phyloP scores from a whole-genome alignment of 805 yeast genomes.

The Scheffersomyces spartinae region DNA sequence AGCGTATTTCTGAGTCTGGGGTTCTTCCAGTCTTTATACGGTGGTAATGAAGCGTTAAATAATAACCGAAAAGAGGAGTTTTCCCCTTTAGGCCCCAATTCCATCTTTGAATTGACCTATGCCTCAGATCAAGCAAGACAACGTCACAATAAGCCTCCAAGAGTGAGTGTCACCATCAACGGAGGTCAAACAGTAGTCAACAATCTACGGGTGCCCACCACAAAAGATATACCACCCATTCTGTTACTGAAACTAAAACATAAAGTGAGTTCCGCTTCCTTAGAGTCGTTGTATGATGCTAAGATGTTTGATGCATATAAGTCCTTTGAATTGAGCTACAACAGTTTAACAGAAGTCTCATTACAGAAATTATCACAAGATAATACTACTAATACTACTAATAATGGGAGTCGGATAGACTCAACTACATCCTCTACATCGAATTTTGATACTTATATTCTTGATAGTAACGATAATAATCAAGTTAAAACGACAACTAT shows the following conservation, averaged over 20 bases:
- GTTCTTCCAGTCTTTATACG: too few relatives aligned
- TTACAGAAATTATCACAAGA: conserved; percentile 16
- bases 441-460: too few relatives aligned
- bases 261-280: conserved; percentile 12
- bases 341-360: conserved; percentile 24
- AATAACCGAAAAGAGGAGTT: too few relatives aligned
- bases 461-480: conserved; percentile 1
- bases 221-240: conserved; percentile 76
- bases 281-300: conserved; percentile 10
- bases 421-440: conserved; percentile 5
- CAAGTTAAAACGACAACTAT: conserved; percentile 1
- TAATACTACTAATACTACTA: neutral
- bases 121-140: conserved; percentile 37
- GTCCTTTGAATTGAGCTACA: conserved; percentile 26
- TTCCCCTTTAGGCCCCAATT: conserved; percentile 59
- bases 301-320: conserved; percentile 16
- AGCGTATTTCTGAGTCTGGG: too few relatives aligned
- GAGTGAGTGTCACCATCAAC: conserved; percentile 23
- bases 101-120: conserved; percentile 66
- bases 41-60: too few relatives aligned
- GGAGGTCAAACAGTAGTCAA: conserved; percentile 32
- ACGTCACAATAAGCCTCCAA: conserved; percentile 15
- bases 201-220: conserved; percentile 56
- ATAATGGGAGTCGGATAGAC: conserved; percentile 2
- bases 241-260: conserved; percentile 31